A percentile compares a stretch with the other conserved stretches of the same genome.
phyloP scores from a whole-genome alignment of 495 filamentous ascomycete genomes.

The Apiosordaria backusii region DNA sequence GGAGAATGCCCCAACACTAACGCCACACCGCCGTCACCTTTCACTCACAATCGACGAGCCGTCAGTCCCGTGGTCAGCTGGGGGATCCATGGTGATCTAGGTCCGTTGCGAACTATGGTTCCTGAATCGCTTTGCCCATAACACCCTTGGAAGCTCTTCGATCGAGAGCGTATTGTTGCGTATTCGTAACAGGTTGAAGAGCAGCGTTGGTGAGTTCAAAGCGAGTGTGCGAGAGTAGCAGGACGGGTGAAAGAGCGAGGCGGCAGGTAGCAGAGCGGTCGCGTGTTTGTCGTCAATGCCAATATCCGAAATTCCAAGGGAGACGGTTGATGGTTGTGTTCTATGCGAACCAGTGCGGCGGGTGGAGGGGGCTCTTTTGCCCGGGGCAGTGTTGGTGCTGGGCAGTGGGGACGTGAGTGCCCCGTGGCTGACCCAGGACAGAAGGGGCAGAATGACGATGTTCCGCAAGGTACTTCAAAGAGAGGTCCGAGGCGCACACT shows the following conservation, averaged over 20 bases:
- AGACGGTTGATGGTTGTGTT: slow-evolving; percentile 4
- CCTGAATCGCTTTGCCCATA: slow-evolving; percentile 32
- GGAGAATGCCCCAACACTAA: background rate
- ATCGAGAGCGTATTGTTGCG: background rate
- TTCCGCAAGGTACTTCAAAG: background rate
- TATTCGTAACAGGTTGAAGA: background rate
- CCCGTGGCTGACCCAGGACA: background rate
- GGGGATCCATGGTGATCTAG: slow-evolving; percentile 40
- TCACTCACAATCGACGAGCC: slow-evolving; percentile 57
- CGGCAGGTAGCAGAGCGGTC: background rate
- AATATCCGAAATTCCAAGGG: slow-evolving; percentile 9
- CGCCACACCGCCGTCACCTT: background rate
- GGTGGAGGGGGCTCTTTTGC: slow-evolving; percentile 6
- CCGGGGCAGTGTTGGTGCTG: slow-evolving; percentile 13
- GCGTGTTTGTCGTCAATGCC: slow-evolving; percentile 3
- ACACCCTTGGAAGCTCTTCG: slow-evolving; percentile 22
- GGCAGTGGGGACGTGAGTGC: background rate
- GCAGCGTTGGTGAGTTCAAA: background rate
- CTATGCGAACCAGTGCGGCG: slow-evolving; percentile 7
- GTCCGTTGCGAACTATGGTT: slow-evolving; percentile 30
- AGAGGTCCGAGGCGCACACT: slow-evolving; percentile 1
- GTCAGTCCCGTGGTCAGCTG: slow-evolving; percentile 47
- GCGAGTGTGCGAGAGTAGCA: slow-evolving; percentile 9
- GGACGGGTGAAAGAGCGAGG: background rate
- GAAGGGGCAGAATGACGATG: background rate